Evolutionary conservation across 176 grass and related monocot species (phyloP).

Genomic region (Saccharum spontaneum): DNA sequence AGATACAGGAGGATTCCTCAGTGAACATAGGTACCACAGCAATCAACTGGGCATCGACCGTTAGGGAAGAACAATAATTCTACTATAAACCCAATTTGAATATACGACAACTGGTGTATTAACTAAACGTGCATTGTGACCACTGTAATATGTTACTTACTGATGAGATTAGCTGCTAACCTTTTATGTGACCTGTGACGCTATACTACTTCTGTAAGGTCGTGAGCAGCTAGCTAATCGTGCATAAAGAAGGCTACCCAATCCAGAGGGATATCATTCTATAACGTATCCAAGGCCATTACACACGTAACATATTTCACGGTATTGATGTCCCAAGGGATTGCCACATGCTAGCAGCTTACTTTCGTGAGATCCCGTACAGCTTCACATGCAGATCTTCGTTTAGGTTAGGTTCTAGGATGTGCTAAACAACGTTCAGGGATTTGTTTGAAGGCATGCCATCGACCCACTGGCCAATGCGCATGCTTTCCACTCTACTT

Average conservation of each 20-base stretch:
- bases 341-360: neutral
- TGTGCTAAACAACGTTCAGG: neutral
- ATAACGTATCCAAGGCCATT: slow-evolving; percentile 5
- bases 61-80: neutral
- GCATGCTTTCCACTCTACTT: neutral
- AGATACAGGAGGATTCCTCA: no score
- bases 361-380: neutral
- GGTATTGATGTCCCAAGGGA: neutral
- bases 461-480: neutral
- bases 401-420: slow-evolving; percentile 13
- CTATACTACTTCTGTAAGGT: slow-evolving; percentile 7
- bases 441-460: neutral
- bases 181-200: neutral
- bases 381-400: slow-evolving; percentile 7
- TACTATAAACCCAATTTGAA: neutral
- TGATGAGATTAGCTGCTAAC: neutral
- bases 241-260: slow-evolving; percentile 14
- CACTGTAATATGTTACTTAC: neutral
- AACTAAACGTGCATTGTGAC: neutral
- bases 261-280: slow-evolving; percentile 35
- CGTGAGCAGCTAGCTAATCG: neutral
- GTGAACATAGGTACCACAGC: neutral
- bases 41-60: neutral
- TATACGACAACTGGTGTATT: neutral
- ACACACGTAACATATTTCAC: slow-evolving; percentile 13